These are phyloP conservation scores for Yamagishiella unicocca DNA, from an alignment of 139 green algal genomes.

Conservation along the genomic window DNA sequence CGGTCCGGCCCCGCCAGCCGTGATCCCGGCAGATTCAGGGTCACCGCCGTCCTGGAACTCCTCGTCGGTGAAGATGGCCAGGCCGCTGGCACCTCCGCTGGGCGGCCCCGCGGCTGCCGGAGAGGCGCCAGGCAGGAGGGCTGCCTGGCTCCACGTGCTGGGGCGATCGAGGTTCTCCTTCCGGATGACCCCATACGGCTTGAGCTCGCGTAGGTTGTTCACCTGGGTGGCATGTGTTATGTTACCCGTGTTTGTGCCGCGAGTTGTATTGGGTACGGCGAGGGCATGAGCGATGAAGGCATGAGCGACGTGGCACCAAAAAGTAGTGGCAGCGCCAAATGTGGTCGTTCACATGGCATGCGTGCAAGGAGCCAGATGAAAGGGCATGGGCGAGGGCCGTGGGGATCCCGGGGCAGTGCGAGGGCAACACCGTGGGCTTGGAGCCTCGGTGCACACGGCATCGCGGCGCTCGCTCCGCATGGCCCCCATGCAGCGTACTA, in stretches of 20 bases:
- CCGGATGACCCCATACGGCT: constrained; percentile 54
- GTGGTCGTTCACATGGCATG: too few relatives aligned
- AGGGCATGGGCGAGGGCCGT: too few relatives aligned
- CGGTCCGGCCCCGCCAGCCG: background rate
- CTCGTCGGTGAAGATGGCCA: constrained; percentile 85
- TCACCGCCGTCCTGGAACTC: constrained; percentile 67
- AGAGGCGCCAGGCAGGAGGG: background rate
- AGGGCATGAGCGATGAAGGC: too few relatives aligned
- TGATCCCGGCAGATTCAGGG: background rate
- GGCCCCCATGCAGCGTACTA: too few relatives aligned
- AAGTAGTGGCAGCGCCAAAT: too few relatives aligned
- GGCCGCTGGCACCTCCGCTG: background rate
- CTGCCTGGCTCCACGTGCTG: constrained; percentile 43
- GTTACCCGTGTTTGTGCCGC: background rate
- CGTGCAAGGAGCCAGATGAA: too few relatives aligned
- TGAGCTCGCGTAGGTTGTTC: constrained; percentile 46
- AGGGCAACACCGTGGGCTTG: too few relatives aligned
- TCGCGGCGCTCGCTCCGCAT: too few relatives aligned
- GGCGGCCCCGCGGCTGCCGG: background rate
- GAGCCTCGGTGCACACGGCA: too few relatives aligned
- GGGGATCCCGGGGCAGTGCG: too few relatives aligned
- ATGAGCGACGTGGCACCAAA: too few relatives aligned
- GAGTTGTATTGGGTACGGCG: too few relatives aligned
- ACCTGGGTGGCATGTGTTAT: constrained; percentile 29
- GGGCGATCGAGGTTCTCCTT: constrained; percentile 67